Base-by-base conservation (phyloP, 345 rosid genomes). In the Salix caprea region DNA sequence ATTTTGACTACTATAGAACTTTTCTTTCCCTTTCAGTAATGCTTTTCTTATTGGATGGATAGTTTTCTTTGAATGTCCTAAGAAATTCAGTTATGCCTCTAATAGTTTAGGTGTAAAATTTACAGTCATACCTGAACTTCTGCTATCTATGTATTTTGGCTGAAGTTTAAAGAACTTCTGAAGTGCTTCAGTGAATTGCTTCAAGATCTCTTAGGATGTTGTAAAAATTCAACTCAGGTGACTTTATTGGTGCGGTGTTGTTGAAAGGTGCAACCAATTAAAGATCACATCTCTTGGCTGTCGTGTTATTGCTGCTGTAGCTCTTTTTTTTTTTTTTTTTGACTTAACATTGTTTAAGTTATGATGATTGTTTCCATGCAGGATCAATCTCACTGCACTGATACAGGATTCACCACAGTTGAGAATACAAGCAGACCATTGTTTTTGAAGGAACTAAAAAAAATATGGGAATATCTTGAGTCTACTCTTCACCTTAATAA, bases 351-450 rank as follows among this genome's bases (percentile, higher is more conserved):
- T 52, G 58, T 62, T 24, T 36, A 24, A 61, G 19, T 72, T 56
- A 21, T 44, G 39, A 60, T 67, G n/a, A 36, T 50, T 73, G 26
- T 80, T 42, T 64, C 67, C 32, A 26, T 69, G 40, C 80, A 81
- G 84, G 70, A 77, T 71, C 81, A 74, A 24, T 77, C 76, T 5
- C 81, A 74, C 67, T 81, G 84, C 67, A 81, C 78, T 2, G 7
- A 37, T 39, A 77, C 78, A 16, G 78, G 81, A 65, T 54, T 73
- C 14, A 68, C 58, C 72, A 81, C 84, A 30, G 50, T 77, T 1
- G 80, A 81, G 71, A 32, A 81, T 23, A 52, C 6, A 21, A 4
- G 26, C 54, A 81, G 77, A 50, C 81, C 84, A 21, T 42, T 81
- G 72, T 7, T 81, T 58, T 74, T 81, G 72, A 81, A 81, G 72